Evolutionary conservation across 495 filamentous ascomycete genomes (phyloP).

Genomic region (Lophiostoma macrostomum): DNA sequence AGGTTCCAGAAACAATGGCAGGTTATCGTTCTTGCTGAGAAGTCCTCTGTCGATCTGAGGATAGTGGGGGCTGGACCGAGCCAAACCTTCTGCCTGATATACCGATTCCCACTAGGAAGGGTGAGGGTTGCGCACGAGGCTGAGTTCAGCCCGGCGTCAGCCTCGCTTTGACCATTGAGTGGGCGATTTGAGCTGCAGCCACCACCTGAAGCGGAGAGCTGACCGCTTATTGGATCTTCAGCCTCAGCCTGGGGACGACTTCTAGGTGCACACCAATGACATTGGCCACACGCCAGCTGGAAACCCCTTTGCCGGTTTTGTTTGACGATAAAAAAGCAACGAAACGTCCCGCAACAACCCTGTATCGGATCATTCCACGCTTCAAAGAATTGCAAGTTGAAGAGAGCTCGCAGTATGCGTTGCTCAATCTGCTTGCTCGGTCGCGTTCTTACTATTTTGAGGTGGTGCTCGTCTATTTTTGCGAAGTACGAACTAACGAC

Average conservation of each 20-base stretch:
- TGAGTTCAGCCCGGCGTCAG: conserved; percentile 36
- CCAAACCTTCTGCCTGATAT: conserved; percentile 34
- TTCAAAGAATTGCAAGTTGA: background rate
- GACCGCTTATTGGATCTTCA: conserved; percentile 25
- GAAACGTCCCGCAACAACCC: conserved; percentile 25
- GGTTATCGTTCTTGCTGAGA: conserved; percentile 1
- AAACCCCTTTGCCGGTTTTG: conserved; percentile 18
- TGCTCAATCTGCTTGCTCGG: too few relatives aligned
- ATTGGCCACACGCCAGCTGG: conserved; percentile 8
- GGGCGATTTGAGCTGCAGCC: conserved; percentile 28
- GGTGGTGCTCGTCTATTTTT: conserved; percentile 15
- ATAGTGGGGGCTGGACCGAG: conserved; percentile 12
- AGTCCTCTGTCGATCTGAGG: conserved; percentile 11
- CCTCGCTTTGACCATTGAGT: conserved; percentile 35
- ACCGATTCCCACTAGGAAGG: conserved; percentile 19
- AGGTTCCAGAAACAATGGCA: background rate
- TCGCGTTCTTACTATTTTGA: conserved; percentile 16
- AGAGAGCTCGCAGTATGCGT: too few relatives aligned
- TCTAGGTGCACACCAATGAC: conserved; percentile 15
- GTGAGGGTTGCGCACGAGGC: conserved; percentile 26
- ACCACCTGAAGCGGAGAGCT: conserved; percentile 28
- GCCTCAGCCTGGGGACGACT: conserved; percentile 16
- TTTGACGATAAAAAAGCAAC: conserved; percentile 27
- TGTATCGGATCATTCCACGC: conserved; percentile 26
- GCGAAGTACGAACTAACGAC: background rate